Evolutionary conservation across 2,329 filamentous ascomycete genomes (phyloP).

Genomic region (Penicillium sp.): DNA sequence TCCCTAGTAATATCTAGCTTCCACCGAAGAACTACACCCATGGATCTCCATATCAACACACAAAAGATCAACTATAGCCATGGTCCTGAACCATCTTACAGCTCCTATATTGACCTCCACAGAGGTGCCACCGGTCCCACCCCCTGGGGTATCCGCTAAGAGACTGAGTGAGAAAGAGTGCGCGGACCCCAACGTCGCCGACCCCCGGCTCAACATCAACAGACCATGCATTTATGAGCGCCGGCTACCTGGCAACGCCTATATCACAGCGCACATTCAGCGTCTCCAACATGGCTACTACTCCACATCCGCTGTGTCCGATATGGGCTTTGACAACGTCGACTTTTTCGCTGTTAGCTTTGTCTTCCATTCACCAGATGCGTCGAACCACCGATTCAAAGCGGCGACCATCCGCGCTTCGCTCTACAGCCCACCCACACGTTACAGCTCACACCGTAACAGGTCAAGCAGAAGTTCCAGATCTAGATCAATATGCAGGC

Average conservation of each 20-base stretch:
- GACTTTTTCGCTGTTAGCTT: conserved; percentile 57
- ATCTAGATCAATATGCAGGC: conserved; percentile 11
- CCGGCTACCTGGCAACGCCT: conserved; percentile 53
- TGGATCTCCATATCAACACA: background rate
- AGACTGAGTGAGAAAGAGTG: conserved; percentile 7
- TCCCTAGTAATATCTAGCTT: background rate
- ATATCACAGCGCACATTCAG: conserved; percentile 56
- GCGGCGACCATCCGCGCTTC: conserved; percentile 51
- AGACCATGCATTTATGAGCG: conserved; percentile 56
- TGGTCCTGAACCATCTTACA: conserved; percentile 17
- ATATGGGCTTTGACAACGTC: conserved; percentile 47
- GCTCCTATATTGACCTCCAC: conserved; percentile 6
- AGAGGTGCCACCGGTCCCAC: background rate
- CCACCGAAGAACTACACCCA: background rate
- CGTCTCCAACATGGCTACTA: conserved; percentile 57
- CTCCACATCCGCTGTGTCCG: conserved; percentile 49
- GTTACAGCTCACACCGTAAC: conserved; percentile 1
- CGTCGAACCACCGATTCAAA: conserved; percentile 52
- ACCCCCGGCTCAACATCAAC: conserved; percentile 44
- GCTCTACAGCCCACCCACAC: conserved; percentile 18
- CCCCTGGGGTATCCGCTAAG: conserved; percentile 5
- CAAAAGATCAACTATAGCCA: conserved; percentile 1
- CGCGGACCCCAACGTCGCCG: conserved; percentile 42
- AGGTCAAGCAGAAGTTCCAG: background rate
- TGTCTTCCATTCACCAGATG: conserved; percentile 54